phyloP scores from a whole-genome alignment of 495 filamentous ascomycete genomes.

The Pseudomonodictys pantanalensis region DNA sequence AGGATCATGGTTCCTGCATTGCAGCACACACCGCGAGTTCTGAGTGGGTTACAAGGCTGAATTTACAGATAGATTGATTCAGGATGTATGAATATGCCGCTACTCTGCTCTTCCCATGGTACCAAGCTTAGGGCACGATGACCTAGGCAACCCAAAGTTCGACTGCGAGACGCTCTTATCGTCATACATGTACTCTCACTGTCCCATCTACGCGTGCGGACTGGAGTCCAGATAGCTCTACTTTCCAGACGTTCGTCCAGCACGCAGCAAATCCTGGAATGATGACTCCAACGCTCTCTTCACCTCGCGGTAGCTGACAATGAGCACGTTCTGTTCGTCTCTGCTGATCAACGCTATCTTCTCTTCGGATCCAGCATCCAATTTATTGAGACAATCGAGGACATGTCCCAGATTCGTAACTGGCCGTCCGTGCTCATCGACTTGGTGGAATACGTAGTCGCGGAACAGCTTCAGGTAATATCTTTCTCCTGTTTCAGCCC shows the following conservation, averaged over 20 bases:
- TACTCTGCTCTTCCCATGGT: too few relatives aligned
- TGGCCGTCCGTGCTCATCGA: slow-evolving; percentile 76
- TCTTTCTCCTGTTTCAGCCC: slow-evolving; percentile 87
- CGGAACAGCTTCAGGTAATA: slow-evolving; percentile 90
- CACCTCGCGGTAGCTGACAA: slow-evolving; percentile 83
- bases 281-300: slow-evolving; percentile 73
- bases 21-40: too few relatives aligned
- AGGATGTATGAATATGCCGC: too few relatives aligned
- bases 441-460: slow-evolving; percentile 95
- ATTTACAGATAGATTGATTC: too few relatives aligned
- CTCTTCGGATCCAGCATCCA: slow-evolving; percentile 88
- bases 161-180: too few relatives aligned
- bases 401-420: slow-evolving; percentile 83
- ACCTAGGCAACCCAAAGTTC: too few relatives aligned
- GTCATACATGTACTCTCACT: too few relatives aligned
- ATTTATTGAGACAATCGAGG: slow-evolving; percentile 76
- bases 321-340: slow-evolving; percentile 80
- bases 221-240: neutral
- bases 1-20: too few relatives aligned
- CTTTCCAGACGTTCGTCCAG: slow-evolving; percentile 36
- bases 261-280: slow-evolving; percentile 75
- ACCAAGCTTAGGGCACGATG: too few relatives aligned
- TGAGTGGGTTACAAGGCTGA: too few relatives aligned
- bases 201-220: too few relatives aligned
- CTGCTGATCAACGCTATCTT: slow-evolving; percentile 79